These are phyloP conservation scores for Ophiostoma piceae DNA, from an alignment of 2,329 filamentous ascomycete genomes.

Conservation along the genomic window DNA sequence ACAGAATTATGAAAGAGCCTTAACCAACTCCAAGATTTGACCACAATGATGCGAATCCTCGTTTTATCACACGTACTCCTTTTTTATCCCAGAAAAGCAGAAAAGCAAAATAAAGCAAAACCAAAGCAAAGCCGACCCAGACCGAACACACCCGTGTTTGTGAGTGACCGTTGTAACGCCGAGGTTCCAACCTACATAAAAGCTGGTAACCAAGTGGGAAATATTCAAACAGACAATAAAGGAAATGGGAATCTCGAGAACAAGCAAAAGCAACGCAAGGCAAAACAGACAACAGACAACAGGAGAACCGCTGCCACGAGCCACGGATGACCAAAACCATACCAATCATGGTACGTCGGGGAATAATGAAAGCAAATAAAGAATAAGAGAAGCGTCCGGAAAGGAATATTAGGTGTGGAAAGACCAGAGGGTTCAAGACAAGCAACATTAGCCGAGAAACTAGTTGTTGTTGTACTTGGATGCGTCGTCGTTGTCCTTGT, in stretches of 20 bases:
- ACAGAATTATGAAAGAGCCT: not conserved
- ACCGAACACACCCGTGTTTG: not conserved
- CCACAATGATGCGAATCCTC: not conserved
- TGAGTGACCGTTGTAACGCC: not conserved
- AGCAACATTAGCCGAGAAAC: not conserved
- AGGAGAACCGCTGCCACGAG: not conserved
- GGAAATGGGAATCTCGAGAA: not conserved
- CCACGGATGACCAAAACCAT: not conserved
- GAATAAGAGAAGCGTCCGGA: not conserved
- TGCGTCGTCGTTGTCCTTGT: too few species aligned
- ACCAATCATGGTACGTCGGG: not conserved
- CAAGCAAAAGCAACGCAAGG: not conserved
- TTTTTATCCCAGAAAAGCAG: not conserved
- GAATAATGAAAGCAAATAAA: not conserved
- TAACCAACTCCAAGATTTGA: not conserved
- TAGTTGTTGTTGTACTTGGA: too few species aligned
- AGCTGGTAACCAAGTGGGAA: not conserved
- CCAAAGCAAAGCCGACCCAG: not conserved
- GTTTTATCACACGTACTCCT: not conserved
- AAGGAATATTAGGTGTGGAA: too few species aligned
- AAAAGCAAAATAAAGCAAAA: not conserved
- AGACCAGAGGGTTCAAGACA: not conserved
- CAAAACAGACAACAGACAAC: not conserved
- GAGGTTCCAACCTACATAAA: not conserved
- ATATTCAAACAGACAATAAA: not conserved